Evolutionary conservation across 306 rosid species (phyloP).

Genomic region (Vigna mungo): DNA sequence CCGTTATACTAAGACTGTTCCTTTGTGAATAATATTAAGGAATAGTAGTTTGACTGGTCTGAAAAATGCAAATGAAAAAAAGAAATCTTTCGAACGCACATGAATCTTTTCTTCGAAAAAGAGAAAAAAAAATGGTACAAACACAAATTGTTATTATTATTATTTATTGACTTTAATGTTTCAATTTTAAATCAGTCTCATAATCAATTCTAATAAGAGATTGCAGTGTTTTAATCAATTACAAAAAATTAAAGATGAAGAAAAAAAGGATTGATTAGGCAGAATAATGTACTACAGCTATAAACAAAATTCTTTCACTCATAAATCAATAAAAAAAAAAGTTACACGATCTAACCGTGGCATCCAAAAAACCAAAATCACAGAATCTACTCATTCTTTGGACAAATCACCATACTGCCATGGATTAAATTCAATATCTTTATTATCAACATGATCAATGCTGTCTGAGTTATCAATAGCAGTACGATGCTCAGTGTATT

Average conservation of each 20-base stretch:
- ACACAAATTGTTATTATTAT: no score
- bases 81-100: no score
- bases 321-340: conserved; percentile 35
- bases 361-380: conserved; percentile 35
- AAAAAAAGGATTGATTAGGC: conserved; percentile 44
- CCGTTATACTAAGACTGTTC: no score
- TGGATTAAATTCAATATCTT: conserved; percentile 76
- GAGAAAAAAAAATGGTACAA: no score
- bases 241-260: not conserved
- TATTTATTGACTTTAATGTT: no score
- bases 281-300: conserved; percentile 32
- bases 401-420: conserved; percentile 79
- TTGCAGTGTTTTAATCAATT: no score
- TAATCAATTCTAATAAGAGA: no score
- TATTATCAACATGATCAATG: conserved; percentile 49
- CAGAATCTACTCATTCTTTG: conserved; percentile 52
- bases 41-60: no score
- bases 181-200: no score
- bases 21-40: no score
- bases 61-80: no score
- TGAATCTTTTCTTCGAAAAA: no score
- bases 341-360: conserved; percentile 44
- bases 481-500: conserved; percentile 70
- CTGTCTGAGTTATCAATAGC: conserved; percentile 59
- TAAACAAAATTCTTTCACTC: conserved; percentile 40